Evolutionary conservation across 2,329 filamentous ascomycete species (phyloP).

Genomic region (Cytospora piceicola): DNA sequence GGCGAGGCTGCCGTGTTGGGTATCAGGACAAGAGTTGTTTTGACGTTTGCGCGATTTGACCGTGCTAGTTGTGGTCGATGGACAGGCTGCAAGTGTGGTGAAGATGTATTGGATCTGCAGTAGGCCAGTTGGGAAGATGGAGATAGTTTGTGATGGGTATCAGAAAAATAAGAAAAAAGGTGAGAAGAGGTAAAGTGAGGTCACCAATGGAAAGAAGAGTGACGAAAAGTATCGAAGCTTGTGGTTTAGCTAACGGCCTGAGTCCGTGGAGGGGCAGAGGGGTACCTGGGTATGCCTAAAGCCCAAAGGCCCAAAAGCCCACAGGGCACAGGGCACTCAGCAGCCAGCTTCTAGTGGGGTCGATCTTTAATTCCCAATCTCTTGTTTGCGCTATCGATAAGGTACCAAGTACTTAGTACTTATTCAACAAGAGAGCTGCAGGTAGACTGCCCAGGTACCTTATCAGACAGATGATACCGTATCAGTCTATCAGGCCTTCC

Average conservation of each 20-base stretch:
- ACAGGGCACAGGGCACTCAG: not conserved
- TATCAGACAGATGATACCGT: too few relatives aligned
- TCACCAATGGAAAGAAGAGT: not conserved
- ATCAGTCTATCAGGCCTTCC: too few relatives aligned
- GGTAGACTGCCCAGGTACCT: not conserved
- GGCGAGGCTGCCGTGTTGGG: too few relatives aligned
- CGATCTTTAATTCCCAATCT: not conserved
- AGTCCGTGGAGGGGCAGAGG: conserved; percentile 16
- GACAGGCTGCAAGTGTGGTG: not conserved
- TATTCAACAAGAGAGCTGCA: not conserved
- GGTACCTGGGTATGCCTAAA: not conserved
- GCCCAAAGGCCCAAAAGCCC: not conserved
- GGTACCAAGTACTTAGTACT: not conserved
- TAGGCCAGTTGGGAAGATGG: not conserved
- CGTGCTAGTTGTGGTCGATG: not conserved
- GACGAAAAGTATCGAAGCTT: conserved; percentile 1
- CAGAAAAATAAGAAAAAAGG: not conserved
- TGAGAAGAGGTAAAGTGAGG: conserved; percentile 7
- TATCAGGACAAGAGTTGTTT: not conserved
- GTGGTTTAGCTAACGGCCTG: not conserved
- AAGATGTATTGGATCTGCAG: not conserved
- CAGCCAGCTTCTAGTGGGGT: not conserved
- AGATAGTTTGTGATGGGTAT: not conserved
- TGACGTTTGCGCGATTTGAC: conserved; percentile 27
- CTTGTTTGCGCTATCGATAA: not conserved